Evolutionary conservation across 1,284 basidiomycete species (phyloP), one percentile per base, ranked within the genome.

Genomic region (Naganishia liquefaciens): DNA sequence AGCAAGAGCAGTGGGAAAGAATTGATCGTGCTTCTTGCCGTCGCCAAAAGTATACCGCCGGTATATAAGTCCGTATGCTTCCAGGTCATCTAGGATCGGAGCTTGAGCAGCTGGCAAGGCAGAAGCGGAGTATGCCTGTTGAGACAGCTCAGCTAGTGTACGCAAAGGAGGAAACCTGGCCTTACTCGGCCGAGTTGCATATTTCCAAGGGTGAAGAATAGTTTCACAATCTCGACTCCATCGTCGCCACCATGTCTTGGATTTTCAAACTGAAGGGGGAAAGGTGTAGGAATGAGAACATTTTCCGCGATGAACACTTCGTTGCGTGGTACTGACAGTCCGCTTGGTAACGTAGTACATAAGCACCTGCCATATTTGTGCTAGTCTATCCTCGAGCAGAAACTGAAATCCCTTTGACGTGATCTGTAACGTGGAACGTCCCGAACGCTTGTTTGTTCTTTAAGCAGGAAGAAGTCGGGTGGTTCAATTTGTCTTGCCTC

Each of bases 351-450:
- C 70, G 77, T 98, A 99, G 72, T 93, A 91, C 47, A 98, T 83
- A 62, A 99, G 81, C 46, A 99, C 82, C 75, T 93, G 90, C 96
- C 96, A 99, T n/a, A 99, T 81, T 76, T 99, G 96, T 21, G 89
- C 90, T 74, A 97, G 92, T n/a, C 96, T 89, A 49, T 95, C 89
- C 75, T 97, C 90, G 25, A 99, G 84, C 61, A 99, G 84, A 76
- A 99, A 99, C 74, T 98, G 95, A 76, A 99, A 99, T 11, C 96
- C 96, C 47, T 87, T 84, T 13, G 93, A 96, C 13, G 94, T 98
- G 77, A 99, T 99, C 69, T 88, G 87, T 63, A 75, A 82, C 70
- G 1, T 63, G 63, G 15, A 65, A 30, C 57, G 42, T 27, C 55
- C 19, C 46, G 51, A 47, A 70, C 71, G 44, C 58, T 51, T 44